phyloP scores from a whole-genome alignment of 2,329 filamentous ascomycete genomes.

The Escovopsis sp. region DNA sequence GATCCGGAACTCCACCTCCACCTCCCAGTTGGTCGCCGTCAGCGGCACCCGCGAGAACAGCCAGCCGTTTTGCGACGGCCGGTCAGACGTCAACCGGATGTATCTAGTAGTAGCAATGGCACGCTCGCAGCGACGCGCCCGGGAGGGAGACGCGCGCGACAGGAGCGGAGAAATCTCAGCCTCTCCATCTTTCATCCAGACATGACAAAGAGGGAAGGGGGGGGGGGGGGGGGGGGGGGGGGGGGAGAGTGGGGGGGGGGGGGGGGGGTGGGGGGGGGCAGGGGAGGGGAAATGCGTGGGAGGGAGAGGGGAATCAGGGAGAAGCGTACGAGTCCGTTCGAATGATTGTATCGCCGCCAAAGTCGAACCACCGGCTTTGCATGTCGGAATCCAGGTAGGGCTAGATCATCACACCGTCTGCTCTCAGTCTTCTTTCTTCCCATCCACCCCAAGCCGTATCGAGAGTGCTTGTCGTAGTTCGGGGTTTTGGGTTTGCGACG shows the following conservation, averaged over 20 bases:
- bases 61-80: slow-evolving; percentile 82
- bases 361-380: slow-evolving; percentile 98
- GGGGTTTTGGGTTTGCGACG: slow-evolving; percentile 21
- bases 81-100: slow-evolving; percentile 81
- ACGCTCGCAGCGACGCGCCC: too few relatives aligned
- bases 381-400: slow-evolving; percentile 97
- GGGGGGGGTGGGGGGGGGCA: too few relatives aligned
- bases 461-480: too few relatives aligned
- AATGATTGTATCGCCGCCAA: slow-evolving; percentile 87
- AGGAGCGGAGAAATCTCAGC: too few relatives aligned
- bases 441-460: slow-evolving; percentile 3
- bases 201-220: too few relatives aligned
- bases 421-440: not conserved
- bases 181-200: too few relatives aligned
- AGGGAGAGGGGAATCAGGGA: not conserved
- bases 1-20: slow-evolving; percentile 92
- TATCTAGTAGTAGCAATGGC: slow-evolving; percentile 40
- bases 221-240: not conserved
- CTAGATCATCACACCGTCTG: slow-evolving; percentile 28
- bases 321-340: slow-evolving; percentile 48
- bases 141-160: too few relatives aligned
- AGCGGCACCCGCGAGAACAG: slow-evolving; percentile 86
- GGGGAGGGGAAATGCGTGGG: not conserved
- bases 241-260: too few relatives aligned
- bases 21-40: slow-evolving; percentile 97